Evolutionary conservation across 2,329 filamentous ascomycete species (phyloP), one percentile per base, ranked within the genome.

Genomic region (Chrysosphaeria jannelii): DNA sequence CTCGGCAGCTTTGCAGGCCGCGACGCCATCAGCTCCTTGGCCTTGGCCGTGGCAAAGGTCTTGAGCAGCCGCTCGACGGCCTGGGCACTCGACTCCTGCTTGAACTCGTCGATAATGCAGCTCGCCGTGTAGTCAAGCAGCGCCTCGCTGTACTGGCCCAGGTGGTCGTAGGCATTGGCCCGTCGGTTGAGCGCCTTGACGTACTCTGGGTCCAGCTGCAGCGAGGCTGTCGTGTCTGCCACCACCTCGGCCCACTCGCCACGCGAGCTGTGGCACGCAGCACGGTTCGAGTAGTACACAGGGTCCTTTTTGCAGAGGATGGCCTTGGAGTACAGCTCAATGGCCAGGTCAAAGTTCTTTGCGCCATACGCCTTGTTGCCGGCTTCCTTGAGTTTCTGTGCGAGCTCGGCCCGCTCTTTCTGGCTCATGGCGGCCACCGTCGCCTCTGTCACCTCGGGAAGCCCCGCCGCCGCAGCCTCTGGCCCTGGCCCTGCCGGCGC

Each of bases 211-310:
- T 97, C 76, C 46, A 97, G 71, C 42, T 61, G 70, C 47, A 97
- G 68, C 32, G 85, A 85, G 25, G 85, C 81, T 15, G 75, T 91
- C 27, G 85, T 93, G 42, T 97, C 85, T 38, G 89, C 81, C 31
- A 97, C 71, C 27, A 93, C 85, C 53, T 85, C 81, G 23, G 88
- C 70, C 78, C 81, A 97, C 37, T 90, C 60, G 33, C 64, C 66
- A 40, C 85, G 64, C 33, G 85, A 78, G 43, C 90, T 93, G 52
- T 78, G 88, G 57, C 85, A 97, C 25, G 85, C 85, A 27, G 85
- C 85, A 36, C 85, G 71, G 57, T 97, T 97, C 32, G 85, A 93
- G 58, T 88, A 97, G 57, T 85, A 97, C 43, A 97, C 79, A 15
- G 85, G 78, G 39, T 97, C 85, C 27, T 79, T 70, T 51, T 85